These are phyloP conservation scores for Aspergillus kassunensis DNA, from an alignment of 495 filamentous ascomycete genomes.

Conservation along the genomic window DNA sequence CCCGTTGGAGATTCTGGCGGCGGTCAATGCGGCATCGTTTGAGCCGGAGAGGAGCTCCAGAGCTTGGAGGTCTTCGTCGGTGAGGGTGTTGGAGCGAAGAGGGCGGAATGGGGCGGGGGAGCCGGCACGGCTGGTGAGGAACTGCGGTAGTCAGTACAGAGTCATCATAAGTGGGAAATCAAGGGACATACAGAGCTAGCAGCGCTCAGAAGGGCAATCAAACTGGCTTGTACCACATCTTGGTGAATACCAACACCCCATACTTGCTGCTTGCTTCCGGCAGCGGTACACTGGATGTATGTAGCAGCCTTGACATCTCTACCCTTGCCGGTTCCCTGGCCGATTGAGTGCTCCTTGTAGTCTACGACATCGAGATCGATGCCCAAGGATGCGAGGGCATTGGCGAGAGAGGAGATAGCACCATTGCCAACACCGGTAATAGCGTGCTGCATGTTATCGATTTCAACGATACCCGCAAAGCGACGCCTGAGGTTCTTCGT, in stretches of 20 bases:
- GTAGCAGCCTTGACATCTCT: slow-evolving; percentile 84
- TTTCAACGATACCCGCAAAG: slow-evolving; percentile 83
- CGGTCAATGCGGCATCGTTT: slow-evolving; percentile 13
- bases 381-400: slow-evolving; percentile 75
- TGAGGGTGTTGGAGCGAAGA: slow-evolving; percentile 42
- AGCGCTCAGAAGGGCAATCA: slow-evolving; percentile 84
- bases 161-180: not conserved
- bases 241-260: slow-evolving; percentile 97
- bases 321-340: slow-evolving; percentile 71
- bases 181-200: slow-evolving; percentile 73
- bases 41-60: slow-evolving; percentile 35
- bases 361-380: slow-evolving; percentile 89
- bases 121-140: slow-evolving; percentile 43
- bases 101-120: slow-evolving; percentile 49
- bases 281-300: slow-evolving; percentile 84
- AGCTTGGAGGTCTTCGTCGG: slow-evolving; percentile 42
- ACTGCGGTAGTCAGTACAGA: slow-evolving; percentile 28
- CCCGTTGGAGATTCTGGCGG: slow-evolving; percentile 15
- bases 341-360: slow-evolving; percentile 96
- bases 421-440: slow-evolving; percentile 83
- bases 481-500: slow-evolving; percentile 73
- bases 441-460: slow-evolving; percentile 74
- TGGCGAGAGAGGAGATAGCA: slow-evolving; percentile 81
- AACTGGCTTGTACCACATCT: slow-evolving; percentile 87
- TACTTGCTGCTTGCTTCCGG: slow-evolving; percentile 62